Conservation (phyloP, 2,329 filamentous ascomycete genomes). For the Scleromitrula shiraiana region DNA sequence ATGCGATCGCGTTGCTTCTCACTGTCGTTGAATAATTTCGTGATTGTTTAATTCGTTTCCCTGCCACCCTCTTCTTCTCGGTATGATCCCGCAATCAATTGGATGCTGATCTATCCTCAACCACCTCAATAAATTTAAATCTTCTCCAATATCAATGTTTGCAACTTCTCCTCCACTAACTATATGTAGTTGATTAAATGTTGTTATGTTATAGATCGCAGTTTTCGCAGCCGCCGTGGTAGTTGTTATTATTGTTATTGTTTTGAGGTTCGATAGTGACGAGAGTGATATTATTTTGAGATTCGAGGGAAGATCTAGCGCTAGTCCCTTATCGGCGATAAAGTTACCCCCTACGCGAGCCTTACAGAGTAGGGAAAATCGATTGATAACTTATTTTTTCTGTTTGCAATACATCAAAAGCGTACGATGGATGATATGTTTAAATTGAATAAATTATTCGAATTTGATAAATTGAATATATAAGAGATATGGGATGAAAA, state of each 20-base stretch:
- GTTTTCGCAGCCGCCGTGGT: too few relatives aligned
- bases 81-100: slow-evolving; percentile 4
- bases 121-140: background rate
- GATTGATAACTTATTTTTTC: background rate
- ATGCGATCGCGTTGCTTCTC: slow-evolving; percentile 5
- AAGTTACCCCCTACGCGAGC: background rate
- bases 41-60: slow-evolving; percentile 4
- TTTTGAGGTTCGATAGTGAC: background rate
- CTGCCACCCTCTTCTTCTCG: slow-evolving; percentile 6
- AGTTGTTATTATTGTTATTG: slow-evolving; percentile 1
- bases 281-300: slow-evolving; percentile 6
- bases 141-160: background rate
- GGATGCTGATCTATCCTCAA: background rate
- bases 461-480: too few relatives aligned
- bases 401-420: background rate
- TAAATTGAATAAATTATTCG: too few relatives aligned
- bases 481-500: too few relatives aligned
- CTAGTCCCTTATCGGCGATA: slow-evolving; percentile 10
- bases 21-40: background rate
- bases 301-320: slow-evolving; percentile 7
- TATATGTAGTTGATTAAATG: slow-evolving; percentile 1
- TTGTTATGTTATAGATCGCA: too few relatives aligned
- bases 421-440: too few relatives aligned
- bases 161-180: background rate
- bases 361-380: background rate